phyloP scores from a whole-genome alignment of 768 basidiomycete species.

The Tulasnella sp. region DNA sequence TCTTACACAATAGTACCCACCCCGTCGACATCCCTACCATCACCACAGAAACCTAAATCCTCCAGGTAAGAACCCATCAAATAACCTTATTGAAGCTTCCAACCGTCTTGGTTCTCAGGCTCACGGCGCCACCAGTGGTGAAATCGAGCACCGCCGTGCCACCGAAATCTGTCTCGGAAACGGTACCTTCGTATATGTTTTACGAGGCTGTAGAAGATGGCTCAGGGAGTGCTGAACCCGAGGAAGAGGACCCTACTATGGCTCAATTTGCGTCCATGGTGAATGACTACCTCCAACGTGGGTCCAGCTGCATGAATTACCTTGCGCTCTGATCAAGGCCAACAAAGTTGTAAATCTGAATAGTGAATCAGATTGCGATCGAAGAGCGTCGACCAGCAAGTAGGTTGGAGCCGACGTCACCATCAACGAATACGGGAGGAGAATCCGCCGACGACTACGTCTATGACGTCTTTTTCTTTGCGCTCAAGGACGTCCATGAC shows the following conservation, averaged over 20 bases:
- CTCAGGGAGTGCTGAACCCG: not conserved
- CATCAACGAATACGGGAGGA: not conserved
- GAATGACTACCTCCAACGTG: slow-evolving; percentile 11
- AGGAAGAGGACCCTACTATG: slow-evolving; percentile 7
- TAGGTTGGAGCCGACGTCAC: not conserved
- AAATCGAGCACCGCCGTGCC: not conserved
- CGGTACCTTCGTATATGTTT: not conserved
- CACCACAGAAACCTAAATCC: too few species aligned
- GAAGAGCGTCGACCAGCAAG: not conserved
- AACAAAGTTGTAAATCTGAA: not conserved
- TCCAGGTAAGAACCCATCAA: too few species aligned
- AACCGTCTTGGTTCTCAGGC: too few species aligned
- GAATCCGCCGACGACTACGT: slow-evolving; percentile 11
- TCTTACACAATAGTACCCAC: slow-evolving; percentile 10
- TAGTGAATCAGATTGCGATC: slow-evolving; percentile 9
- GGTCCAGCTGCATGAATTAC: not conserved
- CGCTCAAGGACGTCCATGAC: not conserved
- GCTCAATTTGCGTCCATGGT: slow-evolving; percentile 11
- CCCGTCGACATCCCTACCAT: not conserved
- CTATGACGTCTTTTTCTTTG: slow-evolving; percentile 18
- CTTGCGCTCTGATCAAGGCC: not conserved
- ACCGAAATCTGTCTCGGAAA: not conserved
- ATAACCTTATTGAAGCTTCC: too few species aligned
- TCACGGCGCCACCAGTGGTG: slow-evolving; percentile 3
- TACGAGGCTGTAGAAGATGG: slow-evolving; percentile 8